Evolutionary conservation across 2,329 filamentous ascomycete species (phyloP).

Genomic region (Fusarium gaditjirri): DNA sequence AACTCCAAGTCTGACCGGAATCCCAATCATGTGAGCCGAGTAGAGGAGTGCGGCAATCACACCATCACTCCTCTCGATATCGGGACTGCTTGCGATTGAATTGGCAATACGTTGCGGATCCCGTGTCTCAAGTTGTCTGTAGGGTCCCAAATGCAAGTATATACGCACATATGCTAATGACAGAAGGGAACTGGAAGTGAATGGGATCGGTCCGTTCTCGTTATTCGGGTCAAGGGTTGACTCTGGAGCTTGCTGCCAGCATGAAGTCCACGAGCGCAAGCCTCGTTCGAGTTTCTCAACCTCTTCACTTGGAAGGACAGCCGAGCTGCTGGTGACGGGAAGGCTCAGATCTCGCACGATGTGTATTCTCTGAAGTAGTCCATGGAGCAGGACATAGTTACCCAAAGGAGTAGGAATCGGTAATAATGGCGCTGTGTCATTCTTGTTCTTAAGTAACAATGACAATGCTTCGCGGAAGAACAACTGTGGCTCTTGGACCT

Average conservation of each 20-base stretch:
- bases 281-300: constrained; percentile 52
- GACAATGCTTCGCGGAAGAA: constrained; percentile 52
- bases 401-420: constrained; percentile 52
- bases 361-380: constrained; percentile 52
- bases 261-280: constrained; percentile 51
- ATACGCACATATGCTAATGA: constrained; percentile 56
- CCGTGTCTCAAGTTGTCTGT: constrained; percentile 56
- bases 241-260: constrained; percentile 53
- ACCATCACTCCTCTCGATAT: constrained; percentile 59
- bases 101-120: constrained; percentile 54
- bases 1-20: constrained; percentile 65
- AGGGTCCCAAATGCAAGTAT: constrained; percentile 57
- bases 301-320: constrained; percentile 48
- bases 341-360: constrained; percentile 52
- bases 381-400: constrained; percentile 52
- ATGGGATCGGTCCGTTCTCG: constrained; percentile 54
- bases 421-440: constrained; percentile 31
- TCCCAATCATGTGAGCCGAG: constrained; percentile 64
- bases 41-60: constrained; percentile 62
- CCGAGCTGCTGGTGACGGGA: constrained; percentile 48
- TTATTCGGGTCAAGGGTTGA: constrained; percentile 54
- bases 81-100: constrained; percentile 51
- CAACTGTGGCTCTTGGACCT: constrained; percentile 48
- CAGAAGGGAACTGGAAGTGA: constrained; percentile 57
- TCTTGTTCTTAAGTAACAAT: constrained; percentile 45